A percentile compares a stretch with the other conserved stretches of the same genome.
Conservation (phyloP, 768 basidiomycete genomes). For the Terana coerulea region DNA sequence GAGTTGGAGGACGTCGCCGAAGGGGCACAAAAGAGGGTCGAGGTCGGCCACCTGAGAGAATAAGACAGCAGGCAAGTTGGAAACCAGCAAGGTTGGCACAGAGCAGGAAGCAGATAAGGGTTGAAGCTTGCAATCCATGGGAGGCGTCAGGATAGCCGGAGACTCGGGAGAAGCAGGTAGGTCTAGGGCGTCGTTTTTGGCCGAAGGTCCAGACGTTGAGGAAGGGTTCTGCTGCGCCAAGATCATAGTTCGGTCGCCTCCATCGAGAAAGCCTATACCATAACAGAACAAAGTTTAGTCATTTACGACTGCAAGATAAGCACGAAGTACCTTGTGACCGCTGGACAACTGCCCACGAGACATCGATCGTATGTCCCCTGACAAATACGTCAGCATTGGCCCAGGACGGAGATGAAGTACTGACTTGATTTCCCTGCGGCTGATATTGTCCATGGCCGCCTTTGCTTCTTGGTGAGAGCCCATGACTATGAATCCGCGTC, state of each 20-base stretch:
- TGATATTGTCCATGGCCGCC: conserved; percentile 59
- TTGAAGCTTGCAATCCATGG: conserved; percentile 7
- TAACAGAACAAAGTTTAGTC: not conserved
- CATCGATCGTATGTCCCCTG: conserved; percentile 73
- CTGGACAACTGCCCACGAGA: conserved; percentile 87
- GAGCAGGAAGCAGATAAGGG: conserved; percentile 5
- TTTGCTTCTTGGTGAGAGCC: conserved; percentile 67
- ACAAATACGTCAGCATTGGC: conserved; percentile 6
- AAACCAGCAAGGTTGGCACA: conserved; percentile 37
- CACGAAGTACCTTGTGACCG: conserved; percentile 63
- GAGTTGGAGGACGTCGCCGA: conserved; percentile 63
- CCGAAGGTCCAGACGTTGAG: conserved; percentile 28
- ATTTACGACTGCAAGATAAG: not conserved
- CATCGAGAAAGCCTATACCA: conserved; percentile 67
- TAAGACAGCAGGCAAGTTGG: conserved; percentile 60
- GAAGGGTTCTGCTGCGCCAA: conserved; percentile 40
- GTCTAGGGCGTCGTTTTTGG: conserved; percentile 26
- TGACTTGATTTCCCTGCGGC: conserved; percentile 69
- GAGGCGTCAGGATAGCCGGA: conserved; percentile 16
- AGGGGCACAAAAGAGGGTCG: conserved; percentile 71
- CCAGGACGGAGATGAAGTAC: conserved; percentile 7
- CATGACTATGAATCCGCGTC: conserved; percentile 85
- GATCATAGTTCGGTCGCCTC: conserved; percentile 70
- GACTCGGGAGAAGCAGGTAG: conserved; percentile 20
- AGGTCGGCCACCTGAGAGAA: conserved; percentile 67